Evolutionary conservation across 2,329 filamentous ascomycete species (phyloP), one percentile per base, ranked within the genome.

Genomic region (Fusarium pseudocircinatum): DNA sequence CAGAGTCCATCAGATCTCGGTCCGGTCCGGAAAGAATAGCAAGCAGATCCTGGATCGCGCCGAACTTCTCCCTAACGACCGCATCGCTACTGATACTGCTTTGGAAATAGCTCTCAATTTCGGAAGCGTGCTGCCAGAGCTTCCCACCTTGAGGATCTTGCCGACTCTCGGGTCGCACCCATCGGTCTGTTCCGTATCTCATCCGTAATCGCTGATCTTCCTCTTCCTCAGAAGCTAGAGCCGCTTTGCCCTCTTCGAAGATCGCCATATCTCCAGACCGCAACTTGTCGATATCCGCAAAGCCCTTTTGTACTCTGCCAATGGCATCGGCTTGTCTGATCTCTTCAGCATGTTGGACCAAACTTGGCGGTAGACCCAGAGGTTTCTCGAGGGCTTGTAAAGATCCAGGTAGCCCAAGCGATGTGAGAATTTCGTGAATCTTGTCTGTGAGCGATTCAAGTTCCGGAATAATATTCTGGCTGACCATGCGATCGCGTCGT

Each of bases 351-450:
- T 98, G 96, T 28, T 96, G 94, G 6, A 95, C 89, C 4, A 99
- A 84, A 22, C 91, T 93, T 1, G 94, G 94, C 1, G 96, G 96
- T 8, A 99, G 83, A 0, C 96, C 96, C 0, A 99, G 87, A 0
- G 96, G 96, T 80, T 98, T 98, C 80, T 99, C 96, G 2, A 98
- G 87, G 0, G 96, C 96, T 80, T 99, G 96, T 8, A 99, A 84
- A 3, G 96, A 97, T 0, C 96, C 96, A 0, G 96, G 96, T 0
- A 99, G 88, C 66, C 97, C 96, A 20, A 98, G 85, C 0, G 93
- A 95, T 24, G 93, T 90, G 28, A 98, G 84, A 1, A 95, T 84
- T 75, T 94, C 91, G 78, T 97, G 93, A 1, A 98, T 87, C 71
- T 91, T 90, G 67, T 92, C 90, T 0, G 94, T 97, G 75, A 98